Conservation (phyloP, 345 rosid genomes). For the Salix dunnii region DNA sequence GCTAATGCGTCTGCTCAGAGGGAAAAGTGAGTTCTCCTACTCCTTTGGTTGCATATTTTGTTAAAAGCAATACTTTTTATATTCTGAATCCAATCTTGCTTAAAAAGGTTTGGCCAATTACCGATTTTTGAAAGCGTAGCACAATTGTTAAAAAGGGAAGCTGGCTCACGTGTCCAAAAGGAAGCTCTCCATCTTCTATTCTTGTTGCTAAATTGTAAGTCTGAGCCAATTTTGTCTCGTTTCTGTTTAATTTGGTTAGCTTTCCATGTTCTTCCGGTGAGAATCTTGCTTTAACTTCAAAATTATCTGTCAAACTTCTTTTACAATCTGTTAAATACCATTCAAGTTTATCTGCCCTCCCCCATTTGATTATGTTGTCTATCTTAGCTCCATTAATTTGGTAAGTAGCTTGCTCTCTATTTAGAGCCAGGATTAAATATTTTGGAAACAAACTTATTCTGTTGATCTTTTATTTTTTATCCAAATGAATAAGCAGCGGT, state of each 20-base stretch:
- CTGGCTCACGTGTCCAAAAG: slow-evolving; percentile 56
- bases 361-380: not conserved
- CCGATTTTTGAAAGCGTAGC: slow-evolving; percentile 49
- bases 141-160: slow-evolving; percentile 48
- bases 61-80: not conserved
- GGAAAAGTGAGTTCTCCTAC: slow-evolving; percentile 55
- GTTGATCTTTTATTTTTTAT: not conserved
- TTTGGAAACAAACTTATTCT: not conserved
- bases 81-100: slow-evolving; percentile 10
- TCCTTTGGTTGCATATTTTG: not conserved
- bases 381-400: not conserved
- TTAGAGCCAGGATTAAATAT: not conserved
- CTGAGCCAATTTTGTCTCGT: not conserved
- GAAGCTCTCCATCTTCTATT: slow-evolving; percentile 60
- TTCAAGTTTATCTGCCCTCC: not conserved
- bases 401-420: not conserved
- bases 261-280: not conserved
- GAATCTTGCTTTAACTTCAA: not conserved
- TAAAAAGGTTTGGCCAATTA: slow-evolving; percentile 50
- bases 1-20: slow-evolving; percentile 53
- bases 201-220: slow-evolving; percentile 75
- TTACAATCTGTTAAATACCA: not conserved
- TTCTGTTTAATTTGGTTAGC: not conserved
- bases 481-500: not conserved
- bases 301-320: not conserved